Evolutionary conservation across 2,329 filamentous ascomycete genomes (phyloP).

Genomic region (Colletotrichum ledebouriae): DNA sequence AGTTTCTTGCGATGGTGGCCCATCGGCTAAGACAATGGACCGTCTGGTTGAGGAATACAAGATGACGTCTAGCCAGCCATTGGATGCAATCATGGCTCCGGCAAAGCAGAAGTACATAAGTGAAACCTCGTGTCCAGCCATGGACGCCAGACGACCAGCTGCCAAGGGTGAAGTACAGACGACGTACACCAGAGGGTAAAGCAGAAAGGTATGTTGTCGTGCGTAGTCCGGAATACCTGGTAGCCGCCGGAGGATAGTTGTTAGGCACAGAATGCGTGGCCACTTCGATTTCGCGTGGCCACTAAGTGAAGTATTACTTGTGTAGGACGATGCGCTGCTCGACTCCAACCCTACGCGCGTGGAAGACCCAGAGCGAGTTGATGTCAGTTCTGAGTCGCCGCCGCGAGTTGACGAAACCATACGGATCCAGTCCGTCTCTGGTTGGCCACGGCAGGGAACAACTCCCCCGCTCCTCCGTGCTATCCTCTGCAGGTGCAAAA

Average conservation of each 20-base stretch:
- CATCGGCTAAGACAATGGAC: constrained; percentile 63
- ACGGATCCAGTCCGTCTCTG: constrained; percentile 38
- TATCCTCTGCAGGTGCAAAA: constrained; percentile 53
- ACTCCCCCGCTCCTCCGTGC: constrained; percentile 33
- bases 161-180: constrained; percentile 77
- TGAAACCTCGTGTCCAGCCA: constrained; percentile 66
- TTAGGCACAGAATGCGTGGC: background rate
- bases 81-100: constrained; percentile 69
- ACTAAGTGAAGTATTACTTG: background rate
- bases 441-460: background rate
- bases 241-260: constrained; percentile 20
- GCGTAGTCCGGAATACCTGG: constrained; percentile 44
- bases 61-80: constrained; percentile 68
- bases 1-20: constrained; percentile 57
- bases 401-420: constrained; percentile 44
- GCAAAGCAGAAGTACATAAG: constrained; percentile 70
- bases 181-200: constrained; percentile 78
- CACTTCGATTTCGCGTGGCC: background rate
- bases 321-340: background rate
- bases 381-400: no score
- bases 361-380: background rate
- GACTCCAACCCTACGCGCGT: background rate
- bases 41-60: constrained; percentile 66
- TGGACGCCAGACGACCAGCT: constrained; percentile 72
- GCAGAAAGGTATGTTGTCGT: constrained; percentile 68